Conservation (phyloP, 2,329 filamentous ascomycete genomes). For the Myotisia sp. region DNA sequence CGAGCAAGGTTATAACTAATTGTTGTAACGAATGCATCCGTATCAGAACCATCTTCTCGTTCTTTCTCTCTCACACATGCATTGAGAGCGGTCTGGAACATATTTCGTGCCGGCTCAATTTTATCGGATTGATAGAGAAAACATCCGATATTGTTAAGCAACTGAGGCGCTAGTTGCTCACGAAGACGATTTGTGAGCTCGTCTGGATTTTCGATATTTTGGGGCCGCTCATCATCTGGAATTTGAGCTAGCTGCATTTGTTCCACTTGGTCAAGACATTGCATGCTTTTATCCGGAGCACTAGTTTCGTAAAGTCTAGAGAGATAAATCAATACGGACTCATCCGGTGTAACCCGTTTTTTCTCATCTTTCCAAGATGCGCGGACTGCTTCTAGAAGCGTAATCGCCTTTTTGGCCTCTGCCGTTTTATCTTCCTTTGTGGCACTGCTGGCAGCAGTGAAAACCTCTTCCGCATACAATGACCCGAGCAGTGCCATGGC, state of each 20-base stretch:
- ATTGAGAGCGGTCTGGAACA: constrained; percentile 83
- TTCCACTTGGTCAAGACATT: constrained; percentile 84
- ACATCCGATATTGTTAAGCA: constrained; percentile 94
- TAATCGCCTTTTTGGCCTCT: constrained; percentile 75
- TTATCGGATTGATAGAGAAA: constrained; percentile 86
- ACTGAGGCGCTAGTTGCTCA: constrained; percentile 69
- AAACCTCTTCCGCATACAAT: constrained; percentile 87
- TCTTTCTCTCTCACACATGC: constrained; percentile 72
- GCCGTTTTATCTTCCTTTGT: constrained; percentile 83
- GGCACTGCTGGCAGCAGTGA: constrained; percentile 56
- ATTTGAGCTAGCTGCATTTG: constrained; percentile 74
- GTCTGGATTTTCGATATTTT: constrained; percentile 46
- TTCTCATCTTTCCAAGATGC: constrained; percentile 86
- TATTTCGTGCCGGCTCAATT: constrained; percentile 60
- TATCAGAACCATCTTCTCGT: constrained; percentile 62
- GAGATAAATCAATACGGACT: constrained; percentile 79
- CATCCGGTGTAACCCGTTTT: constrained; percentile 65
- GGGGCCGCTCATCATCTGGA: constrained; percentile 52
- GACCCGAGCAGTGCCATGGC: constrained; percentile 86
- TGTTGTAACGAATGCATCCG: constrained; percentile 81
- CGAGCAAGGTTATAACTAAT: constrained; percentile 94
- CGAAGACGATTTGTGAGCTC: constrained; percentile 47
- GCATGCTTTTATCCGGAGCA: constrained; percentile 75
- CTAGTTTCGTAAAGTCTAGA: constrained; percentile 80
- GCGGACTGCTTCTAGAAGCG: constrained; percentile 69